Conservation (phyloP, 2,329 filamentous ascomycete species). For the Xylaria sp. region DNA sequence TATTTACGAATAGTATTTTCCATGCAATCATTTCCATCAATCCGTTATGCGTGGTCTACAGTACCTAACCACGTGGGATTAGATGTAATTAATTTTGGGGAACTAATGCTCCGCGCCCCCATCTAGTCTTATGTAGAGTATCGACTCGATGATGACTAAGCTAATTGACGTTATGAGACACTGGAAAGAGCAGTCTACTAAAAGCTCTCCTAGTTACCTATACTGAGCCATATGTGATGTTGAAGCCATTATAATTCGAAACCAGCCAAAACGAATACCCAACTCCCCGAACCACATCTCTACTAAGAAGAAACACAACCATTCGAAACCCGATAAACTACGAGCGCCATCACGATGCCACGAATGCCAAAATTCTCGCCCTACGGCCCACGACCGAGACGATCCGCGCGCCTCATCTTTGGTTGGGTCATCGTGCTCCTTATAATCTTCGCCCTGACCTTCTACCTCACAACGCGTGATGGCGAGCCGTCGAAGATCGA, state of each 20-base stretch:
- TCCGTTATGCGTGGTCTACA: background rate
- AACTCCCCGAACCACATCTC: background rate
- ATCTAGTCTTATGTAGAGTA: background rate
- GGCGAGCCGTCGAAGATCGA: slow-evolving; percentile 38
- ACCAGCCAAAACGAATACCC: background rate
- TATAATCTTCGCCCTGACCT: slow-evolving; percentile 42
- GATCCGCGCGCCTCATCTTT: slow-evolving; percentile 44
- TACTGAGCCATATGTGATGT: background rate
- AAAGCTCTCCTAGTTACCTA: slow-evolving; percentile 8
- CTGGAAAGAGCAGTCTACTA: background rate
- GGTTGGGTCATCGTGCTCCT: slow-evolving; percentile 46
- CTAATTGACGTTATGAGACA: slow-evolving; percentile 3
- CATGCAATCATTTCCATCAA: background rate
- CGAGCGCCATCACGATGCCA: slow-evolving; percentile 20
- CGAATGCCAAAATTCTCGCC: slow-evolving; percentile 45
- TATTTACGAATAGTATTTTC: background rate
- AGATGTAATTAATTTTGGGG: background rate
- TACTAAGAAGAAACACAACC: background rate
- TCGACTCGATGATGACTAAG: slow-evolving; percentile 15
- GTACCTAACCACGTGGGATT: background rate
- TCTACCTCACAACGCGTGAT: slow-evolving; percentile 45
- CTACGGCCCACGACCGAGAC: slow-evolving; percentile 46
- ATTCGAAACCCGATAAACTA: background rate
- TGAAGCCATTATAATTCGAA: background rate
- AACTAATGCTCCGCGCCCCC: background rate